A percentile compares a stretch with the other conserved stretches of the same genome.
Evolutionary conservation across 2,329 filamentous ascomycete species (phyloP).

Genomic region (Ceratocystiopsis sp.): DNA sequence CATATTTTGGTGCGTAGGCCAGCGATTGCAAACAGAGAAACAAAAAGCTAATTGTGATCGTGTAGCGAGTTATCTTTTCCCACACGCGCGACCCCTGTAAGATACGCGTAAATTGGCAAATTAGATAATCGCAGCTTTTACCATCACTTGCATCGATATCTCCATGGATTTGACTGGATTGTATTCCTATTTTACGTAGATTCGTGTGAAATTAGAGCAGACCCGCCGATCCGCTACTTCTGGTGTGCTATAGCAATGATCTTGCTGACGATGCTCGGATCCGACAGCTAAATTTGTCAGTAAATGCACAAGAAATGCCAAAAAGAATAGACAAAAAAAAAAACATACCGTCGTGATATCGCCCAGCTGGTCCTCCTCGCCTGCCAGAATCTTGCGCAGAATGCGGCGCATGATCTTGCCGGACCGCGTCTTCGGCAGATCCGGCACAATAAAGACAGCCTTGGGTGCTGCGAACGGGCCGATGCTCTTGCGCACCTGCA

Average conservation of each 20-base stretch:
- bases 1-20: too few species aligned
- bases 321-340: constrained; percentile 2
- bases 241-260: constrained; percentile 73
- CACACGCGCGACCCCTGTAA: too few species aligned
- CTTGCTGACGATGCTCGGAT: constrained; percentile 74
- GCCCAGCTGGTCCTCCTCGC: constrained; percentile 91
- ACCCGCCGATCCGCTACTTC: background rate
- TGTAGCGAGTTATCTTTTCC: too few species aligned
- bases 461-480: constrained; percentile 95
- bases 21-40: too few species aligned
- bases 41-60: too few species aligned
- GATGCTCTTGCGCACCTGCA: constrained; percentile 94
- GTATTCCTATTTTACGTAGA: background rate
- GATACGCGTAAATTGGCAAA: too few species aligned
- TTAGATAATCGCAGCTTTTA: too few species aligned
- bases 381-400: constrained; percentile 88
- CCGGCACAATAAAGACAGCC: constrained; percentile 75
- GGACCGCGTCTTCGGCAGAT: constrained; percentile 90
- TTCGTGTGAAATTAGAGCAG: too few species aligned
- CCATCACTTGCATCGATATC: too few species aligned
- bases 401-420: constrained; percentile 99
- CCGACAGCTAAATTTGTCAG: constrained; percentile 47
- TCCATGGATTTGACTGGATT: background rate
- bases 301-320: background rate
- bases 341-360: constrained; percentile 72